phyloP scores from a whole-genome alignment of 192 early-diverging fungal genomes.

The Coemansia asiatica region DNA sequence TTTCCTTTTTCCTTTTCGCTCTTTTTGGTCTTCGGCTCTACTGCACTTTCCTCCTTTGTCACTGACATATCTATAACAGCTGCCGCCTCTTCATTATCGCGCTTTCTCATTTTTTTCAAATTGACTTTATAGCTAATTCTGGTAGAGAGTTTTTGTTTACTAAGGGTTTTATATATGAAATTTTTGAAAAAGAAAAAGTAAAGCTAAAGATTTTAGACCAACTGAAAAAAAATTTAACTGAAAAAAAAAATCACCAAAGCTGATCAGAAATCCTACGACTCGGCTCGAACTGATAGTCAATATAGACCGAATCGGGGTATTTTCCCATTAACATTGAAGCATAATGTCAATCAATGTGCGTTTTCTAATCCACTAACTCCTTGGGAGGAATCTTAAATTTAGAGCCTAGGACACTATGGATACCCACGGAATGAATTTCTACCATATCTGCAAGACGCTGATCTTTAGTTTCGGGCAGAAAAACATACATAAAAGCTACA shows the following conservation, averaged over 20 bases:
- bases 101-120: not conserved
- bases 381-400: constrained; percentile 11
- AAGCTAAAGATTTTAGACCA: too few relatives aligned
- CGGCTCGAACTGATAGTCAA: not conserved
- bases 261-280: too few relatives aligned
- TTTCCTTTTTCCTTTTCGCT: constrained; percentile 39
- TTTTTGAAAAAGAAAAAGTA: not conserved
- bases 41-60: not conserved
- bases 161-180: too few relatives aligned
- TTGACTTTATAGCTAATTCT: not conserved
- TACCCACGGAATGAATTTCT: constrained; percentile 37
- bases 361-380: not conserved
- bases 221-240: too few relatives aligned
- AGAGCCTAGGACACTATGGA: constrained; percentile 33
- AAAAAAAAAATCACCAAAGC: too few relatives aligned
- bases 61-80: not conserved
- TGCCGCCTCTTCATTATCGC: not conserved
- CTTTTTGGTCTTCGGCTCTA: constrained; percentile 5
- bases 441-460: constrained; percentile 61
- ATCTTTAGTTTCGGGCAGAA: constrained; percentile 80
- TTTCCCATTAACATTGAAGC: too few relatives aligned
- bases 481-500: constrained; percentile 58
- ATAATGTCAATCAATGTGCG: too few relatives aligned
- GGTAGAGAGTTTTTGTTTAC: too few relatives aligned
- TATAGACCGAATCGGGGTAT: too few relatives aligned